These are phyloP conservation scores for Neoboletus subvelutipes DNA, from an alignment of 768 basidiomycete species.

Conservation along the genomic window DNA sequence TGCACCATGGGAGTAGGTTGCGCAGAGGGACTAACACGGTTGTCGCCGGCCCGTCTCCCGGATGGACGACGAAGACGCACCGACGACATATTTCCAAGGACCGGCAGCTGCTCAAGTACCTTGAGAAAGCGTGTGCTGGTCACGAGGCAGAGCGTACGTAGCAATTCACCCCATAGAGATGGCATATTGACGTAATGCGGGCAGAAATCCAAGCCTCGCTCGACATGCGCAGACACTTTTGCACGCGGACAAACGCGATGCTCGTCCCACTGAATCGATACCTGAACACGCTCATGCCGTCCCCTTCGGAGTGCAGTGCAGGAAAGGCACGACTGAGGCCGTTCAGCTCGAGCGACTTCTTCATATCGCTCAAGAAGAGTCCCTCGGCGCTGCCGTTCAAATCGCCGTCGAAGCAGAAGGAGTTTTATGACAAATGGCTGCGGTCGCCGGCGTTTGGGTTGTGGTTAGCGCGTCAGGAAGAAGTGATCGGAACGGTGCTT, in stretches of 20 bases:
- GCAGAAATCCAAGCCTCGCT: slow-evolving; percentile 63
- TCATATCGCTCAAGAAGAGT: slow-evolving; percentile 68
- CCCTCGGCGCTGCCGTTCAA: slow-evolving; percentile 77
- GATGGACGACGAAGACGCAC: slow-evolving; percentile 78
- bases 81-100: slow-evolving; percentile 87
- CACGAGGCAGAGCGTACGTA: slow-evolving; percentile 53
- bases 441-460: slow-evolving; percentile 74
- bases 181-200: neutral
- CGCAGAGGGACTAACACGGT: slow-evolving; percentile 4
- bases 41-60: slow-evolving; percentile 55
- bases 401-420: slow-evolving; percentile 57
- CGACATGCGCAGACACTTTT: slow-evolving; percentile 77
- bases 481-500: slow-evolving; percentile 61
- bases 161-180: neutral
- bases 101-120: slow-evolving; percentile 62
- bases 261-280: slow-evolving; percentile 91
- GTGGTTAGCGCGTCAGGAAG: slow-evolving; percentile 78
- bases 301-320: slow-evolving; percentile 46
- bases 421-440: slow-evolving; percentile 79
- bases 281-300: slow-evolving; percentile 82
- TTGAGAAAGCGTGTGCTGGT: slow-evolving; percentile 61
- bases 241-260: slow-evolving; percentile 79
- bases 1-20: neutral
- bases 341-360: slow-evolving; percentile 67
- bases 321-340: slow-evolving; percentile 52